Percentiles rank a stretch among this genome's conserved stretches.
phyloP scores from a whole-genome alignment of 305 asterid species.

The Euphrasia arctica region DNA sequence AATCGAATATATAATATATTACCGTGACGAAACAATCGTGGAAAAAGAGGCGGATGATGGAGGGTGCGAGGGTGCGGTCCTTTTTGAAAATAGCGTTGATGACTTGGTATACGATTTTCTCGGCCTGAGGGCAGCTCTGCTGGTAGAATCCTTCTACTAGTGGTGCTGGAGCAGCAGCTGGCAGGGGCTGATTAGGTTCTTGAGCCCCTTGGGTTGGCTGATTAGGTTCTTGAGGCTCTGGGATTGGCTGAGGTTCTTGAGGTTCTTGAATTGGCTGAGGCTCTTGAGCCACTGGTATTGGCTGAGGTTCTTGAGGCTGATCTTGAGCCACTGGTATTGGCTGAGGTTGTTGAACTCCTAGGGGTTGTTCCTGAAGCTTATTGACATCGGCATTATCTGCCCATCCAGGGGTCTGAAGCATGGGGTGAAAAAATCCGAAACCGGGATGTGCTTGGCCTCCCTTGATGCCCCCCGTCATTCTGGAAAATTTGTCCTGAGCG shows the following conservation, averaged over 20 bases:
- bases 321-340: conserved; percentile 1
- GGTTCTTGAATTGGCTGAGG: background rate
- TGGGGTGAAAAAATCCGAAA: background rate
- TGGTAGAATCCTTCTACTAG: conserved; percentile 39
- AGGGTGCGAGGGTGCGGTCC: conserved; percentile 48
- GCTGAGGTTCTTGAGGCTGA: background rate
- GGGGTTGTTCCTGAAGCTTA: background rate
- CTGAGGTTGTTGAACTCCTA: background rate
- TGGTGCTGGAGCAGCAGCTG: background rate
- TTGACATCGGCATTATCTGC: background rate
- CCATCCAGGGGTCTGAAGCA: background rate
- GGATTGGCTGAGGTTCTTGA: background rate
- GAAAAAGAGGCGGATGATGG: conserved; percentile 46
- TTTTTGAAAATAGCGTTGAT: conserved; percentile 30
- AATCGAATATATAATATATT: conserved; percentile 11
- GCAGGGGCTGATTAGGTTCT: background rate
- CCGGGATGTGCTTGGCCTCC: background rate
- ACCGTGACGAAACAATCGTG: conserved; percentile 68
- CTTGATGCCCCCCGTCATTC: background rate
- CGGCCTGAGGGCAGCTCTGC: conserved; percentile 51
- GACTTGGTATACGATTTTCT: conserved; percentile 37
- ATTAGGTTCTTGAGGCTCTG: background rate
- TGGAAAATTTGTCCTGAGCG: background rate
- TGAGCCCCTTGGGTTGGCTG: background rate
- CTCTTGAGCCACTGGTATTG: background rate